Conservation (phyloP, 495 filamentous ascomycete genomes). For the Terfezia boudieri region DNA sequence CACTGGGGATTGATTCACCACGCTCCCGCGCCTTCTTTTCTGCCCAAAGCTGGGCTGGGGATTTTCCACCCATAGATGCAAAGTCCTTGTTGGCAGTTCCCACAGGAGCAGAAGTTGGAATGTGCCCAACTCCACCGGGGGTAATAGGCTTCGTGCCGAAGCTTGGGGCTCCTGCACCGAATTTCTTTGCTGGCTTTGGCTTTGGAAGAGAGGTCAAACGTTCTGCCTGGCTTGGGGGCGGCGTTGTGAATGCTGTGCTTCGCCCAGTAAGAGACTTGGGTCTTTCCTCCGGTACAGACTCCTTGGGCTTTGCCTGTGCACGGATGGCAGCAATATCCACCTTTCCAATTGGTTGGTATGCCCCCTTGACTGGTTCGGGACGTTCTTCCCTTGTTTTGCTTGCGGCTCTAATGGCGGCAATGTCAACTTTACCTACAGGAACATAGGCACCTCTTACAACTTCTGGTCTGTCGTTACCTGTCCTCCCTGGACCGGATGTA, state of each 20-base stretch:
- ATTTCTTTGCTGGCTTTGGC: constrained; percentile 78
- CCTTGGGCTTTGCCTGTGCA: constrained; percentile 39
- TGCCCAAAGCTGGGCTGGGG: constrained; percentile 88
- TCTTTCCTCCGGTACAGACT: constrained; percentile 18
- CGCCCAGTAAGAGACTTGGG: constrained; percentile 42
- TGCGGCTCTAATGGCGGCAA: constrained; percentile 65
- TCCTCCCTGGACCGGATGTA: constrained; percentile 28
- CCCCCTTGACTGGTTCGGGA: constrained; percentile 63
- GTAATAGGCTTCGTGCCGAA: constrained; percentile 83
- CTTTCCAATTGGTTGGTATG: constrained; percentile 82
- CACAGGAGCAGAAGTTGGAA: constrained; percentile 33
- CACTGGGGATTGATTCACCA: constrained; percentile 26
- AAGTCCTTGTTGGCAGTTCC: constrained; percentile 76
- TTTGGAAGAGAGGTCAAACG: constrained; percentile 76
- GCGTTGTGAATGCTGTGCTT: constrained; percentile 33
- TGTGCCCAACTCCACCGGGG: constrained; percentile 37
- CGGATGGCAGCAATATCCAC: constrained; percentile 89
- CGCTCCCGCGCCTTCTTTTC: constrained; percentile 79
- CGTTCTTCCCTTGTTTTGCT: constrained; percentile 49
- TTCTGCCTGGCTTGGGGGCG: constrained; percentile 32
- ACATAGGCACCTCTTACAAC: constrained; percentile 82
- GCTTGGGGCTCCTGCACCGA: constrained; percentile 38
- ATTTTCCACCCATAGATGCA: constrained; percentile 86
- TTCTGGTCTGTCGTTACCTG: constrained; percentile 20
- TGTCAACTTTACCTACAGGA: constrained; percentile 88